These are phyloP conservation scores for Boletus holoroseus DNA, from an alignment of 1,284 basidiomycete genomes.

Conservation along the genomic window DNA sequence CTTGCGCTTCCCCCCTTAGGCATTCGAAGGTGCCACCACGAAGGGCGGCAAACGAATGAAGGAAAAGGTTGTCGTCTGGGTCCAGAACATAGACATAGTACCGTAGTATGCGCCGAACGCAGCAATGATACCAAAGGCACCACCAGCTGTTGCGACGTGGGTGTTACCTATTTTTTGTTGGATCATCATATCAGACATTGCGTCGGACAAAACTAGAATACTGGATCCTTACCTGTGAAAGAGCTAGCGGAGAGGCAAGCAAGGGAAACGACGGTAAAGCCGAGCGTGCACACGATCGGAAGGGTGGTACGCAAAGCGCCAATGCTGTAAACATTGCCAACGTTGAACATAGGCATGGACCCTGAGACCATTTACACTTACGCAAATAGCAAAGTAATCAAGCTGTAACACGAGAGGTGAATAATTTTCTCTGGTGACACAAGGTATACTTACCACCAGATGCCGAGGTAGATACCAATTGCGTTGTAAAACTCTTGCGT, in stretches of 20 bases:
- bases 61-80: constrained; percentile 27
- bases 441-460: constrained; percentile 11
- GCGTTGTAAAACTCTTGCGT: constrained; percentile 23
- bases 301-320: constrained; percentile 27
- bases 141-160: constrained; percentile 28
- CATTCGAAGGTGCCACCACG: constrained; percentile 20
- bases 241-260: constrained; percentile 23
- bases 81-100: constrained; percentile 26
- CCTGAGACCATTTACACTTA: constrained; percentile 4
- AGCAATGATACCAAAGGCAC: constrained; percentile 26
- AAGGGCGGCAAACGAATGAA: constrained; percentile 27
- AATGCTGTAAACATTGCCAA: constrained; percentile 11
- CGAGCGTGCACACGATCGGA: constrained; percentile 26
- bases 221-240: constrained; percentile 23
- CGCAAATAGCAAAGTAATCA: constrained; percentile 22
- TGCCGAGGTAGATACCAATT: constrained; percentile 27
- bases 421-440: background rate
- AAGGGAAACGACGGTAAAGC: constrained; percentile 23
- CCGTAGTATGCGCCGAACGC: constrained; percentile 31
- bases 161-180: constrained; percentile 15
- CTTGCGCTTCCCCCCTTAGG: constrained; percentile 1
- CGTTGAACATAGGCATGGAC: background rate
- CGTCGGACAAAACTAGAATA: background rate
- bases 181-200: constrained; percentile 5
- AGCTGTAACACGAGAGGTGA: constrained; percentile 8